phyloP scores from a whole-genome alignment of 2,329 filamentous ascomycete species.

The Rhinocladiella mackenziei region DNA sequence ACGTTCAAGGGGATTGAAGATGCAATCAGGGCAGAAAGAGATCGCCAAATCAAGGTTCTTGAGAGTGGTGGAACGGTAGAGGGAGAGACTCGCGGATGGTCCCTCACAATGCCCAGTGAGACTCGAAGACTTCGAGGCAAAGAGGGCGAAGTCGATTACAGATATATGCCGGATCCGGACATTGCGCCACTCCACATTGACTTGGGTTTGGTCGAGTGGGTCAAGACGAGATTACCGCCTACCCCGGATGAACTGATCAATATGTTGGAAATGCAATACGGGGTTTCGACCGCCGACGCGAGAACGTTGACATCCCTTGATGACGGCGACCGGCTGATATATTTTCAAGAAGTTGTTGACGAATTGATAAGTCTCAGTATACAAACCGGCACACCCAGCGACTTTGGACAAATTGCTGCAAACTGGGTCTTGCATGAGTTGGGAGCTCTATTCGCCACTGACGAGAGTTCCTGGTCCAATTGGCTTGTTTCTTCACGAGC shows the following conservation, averaged over 20 bases:
- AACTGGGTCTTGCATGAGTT: constrained; percentile 75
- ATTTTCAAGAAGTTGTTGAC: constrained; percentile 56
- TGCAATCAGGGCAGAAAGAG: constrained; percentile 84
- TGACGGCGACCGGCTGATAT: constrained; percentile 73
- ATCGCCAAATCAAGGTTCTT: constrained; percentile 78
- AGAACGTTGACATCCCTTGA: constrained; percentile 73
- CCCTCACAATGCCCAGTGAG: constrained; percentile 68
- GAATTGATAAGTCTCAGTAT: constrained; percentile 33
- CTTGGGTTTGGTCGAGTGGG: constrained; percentile 60
- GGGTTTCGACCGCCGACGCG: constrained; percentile 75
- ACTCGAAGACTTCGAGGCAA: constrained; percentile 82
- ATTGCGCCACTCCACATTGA: constrained; percentile 74
- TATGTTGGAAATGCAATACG: constrained; percentile 59
- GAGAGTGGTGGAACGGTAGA: constrained; percentile 69
- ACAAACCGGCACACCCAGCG: constrained; percentile 29
- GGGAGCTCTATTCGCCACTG: constrained; percentile 58
- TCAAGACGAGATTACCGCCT: constrained; percentile 62
- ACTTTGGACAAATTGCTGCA: constrained; percentile 49
- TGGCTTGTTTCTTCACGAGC: constrained; percentile 39
- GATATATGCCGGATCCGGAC: constrained; percentile 98
- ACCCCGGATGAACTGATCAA: constrained; percentile 68
- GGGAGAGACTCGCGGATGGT: constrained; percentile 92
- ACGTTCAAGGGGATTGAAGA: constrained; percentile 95
- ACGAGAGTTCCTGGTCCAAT: constrained; percentile 44
- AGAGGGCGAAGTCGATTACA: constrained; percentile 94